Base-by-base conservation (phyloP, 176 grass and related monocot genomes). In the Aegilops speltoides region DNA sequence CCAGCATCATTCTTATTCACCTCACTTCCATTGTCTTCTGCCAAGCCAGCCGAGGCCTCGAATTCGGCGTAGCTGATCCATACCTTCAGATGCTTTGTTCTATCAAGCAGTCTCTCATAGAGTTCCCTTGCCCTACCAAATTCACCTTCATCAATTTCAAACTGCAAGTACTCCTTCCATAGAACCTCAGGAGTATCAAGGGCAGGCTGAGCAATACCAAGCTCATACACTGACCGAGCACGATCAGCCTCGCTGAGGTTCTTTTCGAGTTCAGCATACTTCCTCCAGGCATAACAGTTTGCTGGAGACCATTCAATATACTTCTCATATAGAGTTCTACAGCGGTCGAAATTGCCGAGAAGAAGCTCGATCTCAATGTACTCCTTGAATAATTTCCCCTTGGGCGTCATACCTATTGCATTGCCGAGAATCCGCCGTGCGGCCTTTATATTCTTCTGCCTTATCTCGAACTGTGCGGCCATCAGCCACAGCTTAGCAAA, bases 31-130 rank as follows among this genome's bases (percentile, higher is more conserved):
- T 13, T 83, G 8, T 90, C 78, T 48, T 95, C 88, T 40, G 74
- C 84, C 46, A 83, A 86, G 43, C 81, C 92, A 92, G 90, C 85
- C 22, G 90, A 92, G 79, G 92, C 93, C 86, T 94, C 90, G 54
- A 98, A 96, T 37, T 96, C 91, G 4, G 96, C 96, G 83, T 88
- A 94, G 54, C 96, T 98, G 46, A 96, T 86, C 93, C 96, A 98
- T 60, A 96, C 96, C 83, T 98, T 95, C 76, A 94, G 73, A 84
- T 97, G 93, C 52, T 89, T 94, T 17, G 95, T 93, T 87, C 93
- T 86, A 82, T 95, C 93, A 83, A 98, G 89, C 57, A 98, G 64
- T 61, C 91, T 91, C 24, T 98, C 91, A 50, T 95, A 98, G 10
- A 98, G 66, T 54, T 93, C 84, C 61, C 95, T 90, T 37, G 93